Conservation (phyloP, 768 basidiomycete genomes). For the Udeniomyces megalosporus region DNA sequence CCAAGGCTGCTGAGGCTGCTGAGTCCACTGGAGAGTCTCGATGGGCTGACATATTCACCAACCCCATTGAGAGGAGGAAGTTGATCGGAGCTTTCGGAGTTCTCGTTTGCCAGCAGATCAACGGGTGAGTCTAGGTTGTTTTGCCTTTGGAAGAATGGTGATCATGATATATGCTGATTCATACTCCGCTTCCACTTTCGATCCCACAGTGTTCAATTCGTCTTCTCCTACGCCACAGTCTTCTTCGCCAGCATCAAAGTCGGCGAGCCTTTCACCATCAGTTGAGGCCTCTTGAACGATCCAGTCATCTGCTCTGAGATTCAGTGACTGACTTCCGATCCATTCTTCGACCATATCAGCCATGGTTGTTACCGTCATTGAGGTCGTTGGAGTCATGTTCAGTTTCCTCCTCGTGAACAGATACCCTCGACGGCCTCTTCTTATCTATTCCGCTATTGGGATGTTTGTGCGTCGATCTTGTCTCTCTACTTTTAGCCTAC, state of each 20-base stretch:
- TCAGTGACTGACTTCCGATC: no score
- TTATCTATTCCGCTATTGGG: conserved; percentile 24
- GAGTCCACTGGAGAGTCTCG: conserved; percentile 19
- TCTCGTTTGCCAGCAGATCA: conserved; percentile 27
- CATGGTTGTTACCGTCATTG: no score
- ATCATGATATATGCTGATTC: no score
- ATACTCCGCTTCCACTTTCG: no score
- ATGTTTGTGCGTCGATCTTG: no score
- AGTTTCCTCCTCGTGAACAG: conserved; percentile 21
- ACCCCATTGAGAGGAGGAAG: conserved; percentile 25
- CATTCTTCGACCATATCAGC: no score
- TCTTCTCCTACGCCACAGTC: conserved; percentile 23
- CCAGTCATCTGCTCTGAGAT: no score
- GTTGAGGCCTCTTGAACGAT: conserved; percentile 14
- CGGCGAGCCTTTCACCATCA: conserved; percentile 14
- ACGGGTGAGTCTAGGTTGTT: no score
- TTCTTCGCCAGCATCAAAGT: not conserved
- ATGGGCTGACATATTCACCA: conserved; percentile 25
- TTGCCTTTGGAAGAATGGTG: no score
- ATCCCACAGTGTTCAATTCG: conserved; percentile 30
- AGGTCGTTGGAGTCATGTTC: conserved; percentile 15
- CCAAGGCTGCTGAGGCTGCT: conserved; percentile 22
- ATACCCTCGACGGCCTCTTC: conserved; percentile 25
- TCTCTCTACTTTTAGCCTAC: no score
- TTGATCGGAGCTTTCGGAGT: conserved; percentile 29